Base-by-base conservation (phyloP, 2,329 filamentous ascomycete species). In the Xylaria hypoxylon region DNA sequence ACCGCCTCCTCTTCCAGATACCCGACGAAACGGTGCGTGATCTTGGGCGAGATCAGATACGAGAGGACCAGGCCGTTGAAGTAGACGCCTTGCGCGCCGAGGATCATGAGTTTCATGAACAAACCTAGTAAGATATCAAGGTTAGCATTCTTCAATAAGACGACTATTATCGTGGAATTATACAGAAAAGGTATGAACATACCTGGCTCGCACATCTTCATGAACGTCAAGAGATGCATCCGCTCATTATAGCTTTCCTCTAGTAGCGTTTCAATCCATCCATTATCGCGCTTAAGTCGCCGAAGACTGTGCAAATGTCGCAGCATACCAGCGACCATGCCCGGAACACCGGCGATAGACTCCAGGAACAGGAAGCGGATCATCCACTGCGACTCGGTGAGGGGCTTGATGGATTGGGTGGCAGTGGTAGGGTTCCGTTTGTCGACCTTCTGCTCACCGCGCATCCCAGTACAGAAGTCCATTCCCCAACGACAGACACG, bases 1-100 rank as follows among this genome's bases (percentile, higher is more conserved):
- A 98, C 95, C 8, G 96, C 96, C 80, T 99, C 96, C 79, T 99
- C 96, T 80, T 99, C 96, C 13, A 99, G 88, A 74, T 98, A 98
- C 1, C 94, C 96, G 59, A 98, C 94, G 79, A 99, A 98, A 50
- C 96, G 91, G 79, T 99, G 96, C 75, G 92, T 95, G 69, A 93
- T 95, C 68, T 90, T 89, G 6, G 96, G 95, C 1, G 91, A 93
- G 67, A 97, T 76, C 38, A 99, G 89, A 80, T 98, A 98, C 52
- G 91, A 86, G 68, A 97, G 67, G 85, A 99, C 98, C 78, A 98
- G 88, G 70, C 89, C 87, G 81, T 99, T 99, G 87, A 97, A 97
- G 85, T 97, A 98, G 73, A 98, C 92, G 44, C 95, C 96, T 79
- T 98, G 95, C 0, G 95, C 94, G 11, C 90, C 93, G 44, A 98